Evolutionary conservation across 2,329 filamentous ascomycete species (phyloP), one percentile per base, ranked within the genome.

Genomic region (Ophiostoma quercus): DNA sequence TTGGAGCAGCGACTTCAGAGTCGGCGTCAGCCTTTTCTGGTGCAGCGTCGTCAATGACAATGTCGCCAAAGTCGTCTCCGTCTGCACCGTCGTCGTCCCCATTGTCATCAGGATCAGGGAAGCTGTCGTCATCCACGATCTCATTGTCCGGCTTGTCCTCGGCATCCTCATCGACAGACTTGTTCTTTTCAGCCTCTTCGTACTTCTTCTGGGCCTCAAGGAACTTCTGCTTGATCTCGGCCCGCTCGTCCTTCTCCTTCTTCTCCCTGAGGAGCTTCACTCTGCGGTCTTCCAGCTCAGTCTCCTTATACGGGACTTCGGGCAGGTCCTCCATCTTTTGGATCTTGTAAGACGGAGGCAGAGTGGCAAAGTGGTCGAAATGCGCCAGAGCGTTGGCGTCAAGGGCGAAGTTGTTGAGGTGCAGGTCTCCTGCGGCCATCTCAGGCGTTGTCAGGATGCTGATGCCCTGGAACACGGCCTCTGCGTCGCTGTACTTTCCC

Each of bases 401-500:
- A 6, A 71, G 62, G 1, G 51, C 65, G 12, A 69, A 68, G 43
- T 70, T 34, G 54, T 67, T 66, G 3, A 37, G 70, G 34, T 73
- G 51, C 22, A 73, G 62, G 0, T 73, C 73, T 54, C 70, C 71
- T 0, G 78, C 75, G 1, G 79, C 77, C 32, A 74, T 74, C 68
- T 78, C 77, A 1, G 79, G 79, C 0, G 77, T 79, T 8, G 78
- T 74, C 9, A 73, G 68, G 11, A 74, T 67, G 75, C 71, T 65
- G 69, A 74, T 16, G 67, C 72, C 70, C 34, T 70, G 68, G 57
- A 29, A 47, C 37, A 62, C 32, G 34, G 19, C 47, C 47, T n/a
- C n/a, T 2, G 16, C 14, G 39, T 43, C 39, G 3, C n/a, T 41
- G 12, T 8, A 11, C 66, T 34, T 19, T 60, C n/a, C 22, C 6